Base-by-base conservation (phyloP, 1,284 basidiomycete species). In the Leccinum solheimii region DNA sequence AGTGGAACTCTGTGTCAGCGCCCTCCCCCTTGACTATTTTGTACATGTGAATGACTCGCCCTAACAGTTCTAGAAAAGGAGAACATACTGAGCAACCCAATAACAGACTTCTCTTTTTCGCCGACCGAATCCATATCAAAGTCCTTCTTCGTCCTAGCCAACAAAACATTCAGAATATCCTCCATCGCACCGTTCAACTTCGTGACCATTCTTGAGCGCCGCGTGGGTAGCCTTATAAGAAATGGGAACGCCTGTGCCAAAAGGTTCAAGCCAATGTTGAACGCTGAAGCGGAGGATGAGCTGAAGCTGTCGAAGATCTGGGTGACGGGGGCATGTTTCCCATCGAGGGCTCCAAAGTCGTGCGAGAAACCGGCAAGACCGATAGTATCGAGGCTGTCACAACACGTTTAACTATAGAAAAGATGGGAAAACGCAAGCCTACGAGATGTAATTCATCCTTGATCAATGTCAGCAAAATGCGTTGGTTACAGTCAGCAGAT, bases 361-460 rank as follows among this genome's bases (percentile, higher is more conserved):
- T 53, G 52, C 10, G 52, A 53, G 19, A 53, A 53, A 11, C 52
- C 52, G 5, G 52, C 52, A 4, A 53, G 30, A 21, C 52, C 52
- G 19, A 53, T 34, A 11, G 52, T 36, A 32, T 53, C 52, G 13
- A 53, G 32, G n/a, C 52, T 53, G 11, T 16, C 27, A 27, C 13
- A 19, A 19, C 7, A 23, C 9, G 8, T 23, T 50, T 5, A 16
- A 1, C 13, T 14, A 14, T 9, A 11, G 50, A 32, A 30, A 9
- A 30, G 9, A 19, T 11, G 9, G 23, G 3, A 11, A 52, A 13
- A 14, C 2, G 5, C 32, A 49, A 13, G 27, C 30, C 7, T 32
- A 34, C 51, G 51, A 52, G 19, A 53, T 53, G 10, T 53, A 6
- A 53, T 53, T 53, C 52, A 53, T 53, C 52, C 52, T 53, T 53